These are phyloP conservation scores for Neopestalotiopsis sp. DNA, from an alignment of 2,329 filamentous ascomycete genomes.

Conservation along the genomic window DNA sequence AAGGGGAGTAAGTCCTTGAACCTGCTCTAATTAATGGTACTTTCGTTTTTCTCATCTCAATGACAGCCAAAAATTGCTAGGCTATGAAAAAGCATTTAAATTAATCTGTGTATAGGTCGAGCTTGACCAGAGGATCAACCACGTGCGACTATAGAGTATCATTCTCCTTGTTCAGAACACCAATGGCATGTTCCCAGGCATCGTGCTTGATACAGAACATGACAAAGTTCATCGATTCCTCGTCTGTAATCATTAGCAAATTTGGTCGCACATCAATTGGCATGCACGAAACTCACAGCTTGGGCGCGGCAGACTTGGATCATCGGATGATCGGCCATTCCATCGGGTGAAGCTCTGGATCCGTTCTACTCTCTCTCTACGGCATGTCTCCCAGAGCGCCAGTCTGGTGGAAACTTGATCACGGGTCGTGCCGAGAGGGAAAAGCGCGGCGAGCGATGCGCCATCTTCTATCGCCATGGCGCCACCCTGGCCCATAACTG, in stretches of 20 bases:
- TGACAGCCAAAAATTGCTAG: no score
- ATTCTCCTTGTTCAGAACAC: not conserved
- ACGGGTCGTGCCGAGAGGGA: not conserved
- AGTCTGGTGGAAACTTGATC: not conserved
- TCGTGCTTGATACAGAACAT: not conserved
- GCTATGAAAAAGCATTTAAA: no score
- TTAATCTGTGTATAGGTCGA: no score
- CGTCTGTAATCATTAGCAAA: not conserved
- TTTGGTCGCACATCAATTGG: not conserved
- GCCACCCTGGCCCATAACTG: conserved; percentile 2
- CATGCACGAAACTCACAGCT: not conserved
- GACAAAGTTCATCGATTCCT: not conserved
- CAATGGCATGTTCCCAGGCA: not conserved
- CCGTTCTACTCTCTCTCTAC: not conserved
- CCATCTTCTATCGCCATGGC: conserved; percentile 10
- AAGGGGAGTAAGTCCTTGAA: no score
- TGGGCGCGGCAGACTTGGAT: not conserved
- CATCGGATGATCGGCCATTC: not conserved
- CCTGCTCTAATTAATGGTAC: no score
- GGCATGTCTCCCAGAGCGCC: not conserved
- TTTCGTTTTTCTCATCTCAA: no score
- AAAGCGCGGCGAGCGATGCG: not conserved
- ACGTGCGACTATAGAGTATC: not conserved
- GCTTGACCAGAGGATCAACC: no score
- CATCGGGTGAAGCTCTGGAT: not conserved